These are phyloP conservation scores for Didymella exigua DNA, from an alignment of 2,329 filamentous ascomycete genomes.

Conservation along the genomic window DNA sequence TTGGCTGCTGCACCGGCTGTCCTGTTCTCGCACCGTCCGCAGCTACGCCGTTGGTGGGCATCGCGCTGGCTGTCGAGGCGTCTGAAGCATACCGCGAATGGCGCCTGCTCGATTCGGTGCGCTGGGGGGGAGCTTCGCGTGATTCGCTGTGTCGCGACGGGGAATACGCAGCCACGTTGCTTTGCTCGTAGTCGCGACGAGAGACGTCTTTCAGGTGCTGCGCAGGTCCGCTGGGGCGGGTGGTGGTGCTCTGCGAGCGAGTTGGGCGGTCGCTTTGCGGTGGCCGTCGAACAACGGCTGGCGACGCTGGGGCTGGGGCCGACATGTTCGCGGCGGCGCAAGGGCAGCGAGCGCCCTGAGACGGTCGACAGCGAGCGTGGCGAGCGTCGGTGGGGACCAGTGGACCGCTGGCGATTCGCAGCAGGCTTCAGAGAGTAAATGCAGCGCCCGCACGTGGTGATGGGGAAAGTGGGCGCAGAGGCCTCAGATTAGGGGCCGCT, in stretches of 20 bases:
- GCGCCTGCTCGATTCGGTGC: slow-evolving; percentile 61
- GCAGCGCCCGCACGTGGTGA: slow-evolving; percentile 5
- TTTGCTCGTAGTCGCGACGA: slow-evolving; percentile 75
- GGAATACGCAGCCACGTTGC: slow-evolving; percentile 65
- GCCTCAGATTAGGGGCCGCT: slow-evolving; percentile 23
- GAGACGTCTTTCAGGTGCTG: slow-evolving; percentile 57
- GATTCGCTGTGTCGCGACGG: slow-evolving; percentile 67
- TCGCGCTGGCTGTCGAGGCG: slow-evolving; percentile 45
- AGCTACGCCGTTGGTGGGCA: slow-evolving; percentile 47
- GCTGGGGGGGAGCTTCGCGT: slow-evolving; percentile 60
- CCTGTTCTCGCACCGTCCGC: slow-evolving; percentile 36
- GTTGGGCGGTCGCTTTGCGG: slow-evolving; percentile 42
- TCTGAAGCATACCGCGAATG: slow-evolving; percentile 56
- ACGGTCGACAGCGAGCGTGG: slow-evolving; percentile 13
- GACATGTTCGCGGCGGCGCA: slow-evolving; percentile 41
- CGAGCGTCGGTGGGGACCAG: slow-evolving; percentile 11
- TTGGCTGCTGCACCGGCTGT: slow-evolving; percentile 32
- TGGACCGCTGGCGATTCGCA: slow-evolving; percentile 4
- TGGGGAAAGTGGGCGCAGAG: slow-evolving; percentile 8
- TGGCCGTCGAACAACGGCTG: slow-evolving; percentile 48
- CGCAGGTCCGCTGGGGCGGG: slow-evolving; percentile 28
- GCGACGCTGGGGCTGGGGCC: slow-evolving; percentile 49
- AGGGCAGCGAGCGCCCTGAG: slow-evolving; percentile 30
- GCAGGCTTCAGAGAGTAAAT: background rate
- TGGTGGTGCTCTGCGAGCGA: slow-evolving; percentile 45